Percentiles rank a stretch among this genome's conserved stretches.
Evolutionary conservation across 345 rosid genomes (phyloP).

Genomic region (Ceriops tagal): DNA sequence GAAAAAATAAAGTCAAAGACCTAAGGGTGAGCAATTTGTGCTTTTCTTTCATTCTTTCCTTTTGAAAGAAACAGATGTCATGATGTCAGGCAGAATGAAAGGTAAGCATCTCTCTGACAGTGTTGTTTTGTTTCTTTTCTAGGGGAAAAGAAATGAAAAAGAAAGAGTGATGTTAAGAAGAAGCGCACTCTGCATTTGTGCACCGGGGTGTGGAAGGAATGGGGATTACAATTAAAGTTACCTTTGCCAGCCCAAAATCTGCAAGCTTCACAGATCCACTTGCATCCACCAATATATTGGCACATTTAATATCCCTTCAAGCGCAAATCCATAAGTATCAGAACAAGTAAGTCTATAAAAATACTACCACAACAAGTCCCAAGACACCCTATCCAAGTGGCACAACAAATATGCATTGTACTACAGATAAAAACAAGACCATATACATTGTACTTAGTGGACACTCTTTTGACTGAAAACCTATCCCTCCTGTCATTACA

Average conservation of each 20-base stretch:
- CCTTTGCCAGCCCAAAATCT: slow-evolving; percentile 43
- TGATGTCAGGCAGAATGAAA: no score
- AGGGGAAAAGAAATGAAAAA: no score
- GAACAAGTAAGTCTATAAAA: not conserved
- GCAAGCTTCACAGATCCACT: slow-evolving; percentile 38
- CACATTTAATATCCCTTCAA: slow-evolving; percentile 43
- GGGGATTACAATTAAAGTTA: not conserved
- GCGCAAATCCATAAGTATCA: not conserved
- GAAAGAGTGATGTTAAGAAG: no score
- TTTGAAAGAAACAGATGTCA: no score
- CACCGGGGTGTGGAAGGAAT: not conserved
- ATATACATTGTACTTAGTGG: no score
- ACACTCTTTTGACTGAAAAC: no score
- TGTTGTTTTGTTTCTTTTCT: no score
- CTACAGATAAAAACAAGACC: no score
- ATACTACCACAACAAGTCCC: not conserved
- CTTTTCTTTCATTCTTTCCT: no score
- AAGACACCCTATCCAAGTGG: not conserved
- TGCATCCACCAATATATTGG: slow-evolving; percentile 35
- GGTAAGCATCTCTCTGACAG: no score
- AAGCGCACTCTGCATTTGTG: not conserved
- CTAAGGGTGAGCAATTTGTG: not conserved
- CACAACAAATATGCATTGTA: no score
- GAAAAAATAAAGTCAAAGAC: not conserved
- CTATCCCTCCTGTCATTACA: no score